These are phyloP conservation scores for Claviceps paspali DNA, from an alignment of 2,329 filamentous ascomycete genomes.

Conservation along the genomic window DNA sequence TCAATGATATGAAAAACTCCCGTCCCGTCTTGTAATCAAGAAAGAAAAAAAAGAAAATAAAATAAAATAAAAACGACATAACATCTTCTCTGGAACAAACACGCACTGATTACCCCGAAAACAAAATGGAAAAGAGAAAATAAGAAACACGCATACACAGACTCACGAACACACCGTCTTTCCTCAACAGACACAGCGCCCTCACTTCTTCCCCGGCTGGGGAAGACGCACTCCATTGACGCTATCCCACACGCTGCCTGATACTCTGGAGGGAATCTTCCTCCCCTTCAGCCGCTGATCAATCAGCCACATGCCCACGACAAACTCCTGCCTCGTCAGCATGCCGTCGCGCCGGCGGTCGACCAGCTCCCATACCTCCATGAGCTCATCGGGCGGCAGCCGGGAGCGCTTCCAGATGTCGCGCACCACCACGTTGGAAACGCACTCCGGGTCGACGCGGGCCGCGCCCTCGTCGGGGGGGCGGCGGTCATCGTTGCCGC, in stretches of 20 bases:
- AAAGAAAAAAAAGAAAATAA: too few relatives aligned
- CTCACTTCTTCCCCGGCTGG: conserved; percentile 11
- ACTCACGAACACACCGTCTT: too few relatives aligned
- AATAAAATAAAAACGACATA: too few relatives aligned
- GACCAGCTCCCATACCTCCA: conserved; percentile 65
- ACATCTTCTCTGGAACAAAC: too few relatives aligned
- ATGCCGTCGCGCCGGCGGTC: conserved; percentile 39
- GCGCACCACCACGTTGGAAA: conserved; percentile 52
- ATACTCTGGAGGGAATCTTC: conserved; percentile 58
- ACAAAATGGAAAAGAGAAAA: not conserved
- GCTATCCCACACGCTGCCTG: conserved; percentile 63
- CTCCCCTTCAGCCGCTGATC: conserved; percentile 67
- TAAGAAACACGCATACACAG: too few relatives aligned
- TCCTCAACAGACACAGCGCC: too few relatives aligned
- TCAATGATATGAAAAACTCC: too few relatives aligned
- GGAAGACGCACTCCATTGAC: conserved; percentile 32
- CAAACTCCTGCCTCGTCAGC: conserved; percentile 56
- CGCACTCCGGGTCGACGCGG: conserved; percentile 28
- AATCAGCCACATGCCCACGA: conserved; percentile 70
- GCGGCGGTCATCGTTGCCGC: conserved; percentile 9
- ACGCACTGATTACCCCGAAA: too few relatives aligned
- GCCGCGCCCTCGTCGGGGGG: not conserved
- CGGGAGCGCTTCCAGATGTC: conserved; percentile 65
- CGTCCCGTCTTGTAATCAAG: too few relatives aligned
- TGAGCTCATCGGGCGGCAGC: conserved; percentile 50